Evolutionary conservation across 257 asterid genomes (phyloP).

Genomic region (Eustoma russellianum): DNA sequence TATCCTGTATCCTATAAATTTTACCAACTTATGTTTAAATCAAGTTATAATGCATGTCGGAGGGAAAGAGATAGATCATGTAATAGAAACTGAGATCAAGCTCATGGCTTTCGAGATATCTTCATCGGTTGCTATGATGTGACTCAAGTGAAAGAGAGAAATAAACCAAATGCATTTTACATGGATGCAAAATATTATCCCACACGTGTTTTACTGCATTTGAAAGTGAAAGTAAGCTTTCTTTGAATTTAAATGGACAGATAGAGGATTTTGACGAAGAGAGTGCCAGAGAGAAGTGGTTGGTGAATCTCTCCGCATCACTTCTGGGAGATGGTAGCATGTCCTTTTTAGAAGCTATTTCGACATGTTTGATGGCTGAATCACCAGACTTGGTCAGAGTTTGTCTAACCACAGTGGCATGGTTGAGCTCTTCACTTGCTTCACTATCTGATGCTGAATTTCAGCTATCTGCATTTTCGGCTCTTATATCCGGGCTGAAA

Average conservation of each 20-base stretch:
- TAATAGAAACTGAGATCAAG: no score
- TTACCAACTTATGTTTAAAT: no score
- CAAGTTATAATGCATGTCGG: no score
- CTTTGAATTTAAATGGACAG: constrained; percentile 16
- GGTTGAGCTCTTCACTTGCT: constrained; percentile 62
- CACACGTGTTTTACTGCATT: neutral
- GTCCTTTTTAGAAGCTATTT: constrained; percentile 45
- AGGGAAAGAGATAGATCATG: no score
- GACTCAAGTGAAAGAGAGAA: no score
- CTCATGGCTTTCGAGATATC: no score
- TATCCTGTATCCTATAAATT: no score
- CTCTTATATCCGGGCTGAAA: constrained; percentile 43
- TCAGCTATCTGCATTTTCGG: constrained; percentile 46
- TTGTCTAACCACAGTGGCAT: constrained; percentile 57
- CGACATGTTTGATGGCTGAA: constrained; percentile 47
- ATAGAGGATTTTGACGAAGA: constrained; percentile 43
- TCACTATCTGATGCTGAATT: constrained; percentile 29
- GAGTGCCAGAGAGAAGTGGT: constrained; percentile 53
- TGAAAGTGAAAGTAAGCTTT: neutral
- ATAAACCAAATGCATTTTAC: neutral
- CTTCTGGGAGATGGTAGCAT: constrained; percentile 50
- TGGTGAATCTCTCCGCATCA: constrained; percentile 36
- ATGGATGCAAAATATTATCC: neutral
- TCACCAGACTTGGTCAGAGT: constrained; percentile 46
- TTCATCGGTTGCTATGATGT: no score